phyloP scores from a whole-genome alignment of 306 rosid species.

The Comarum palustre region DNA sequence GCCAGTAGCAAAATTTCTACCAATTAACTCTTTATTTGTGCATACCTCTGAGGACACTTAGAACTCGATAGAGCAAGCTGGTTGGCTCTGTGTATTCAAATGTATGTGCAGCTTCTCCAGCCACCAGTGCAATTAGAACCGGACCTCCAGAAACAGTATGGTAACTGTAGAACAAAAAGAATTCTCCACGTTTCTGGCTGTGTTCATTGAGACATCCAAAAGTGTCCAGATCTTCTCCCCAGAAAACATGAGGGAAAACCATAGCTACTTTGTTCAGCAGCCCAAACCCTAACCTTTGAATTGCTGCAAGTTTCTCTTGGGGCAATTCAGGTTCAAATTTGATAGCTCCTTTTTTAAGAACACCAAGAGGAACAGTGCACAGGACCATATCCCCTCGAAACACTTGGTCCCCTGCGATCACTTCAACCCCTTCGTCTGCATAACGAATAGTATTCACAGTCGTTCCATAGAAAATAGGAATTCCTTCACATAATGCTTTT shows the following conservation, averaged over 20 bases:
- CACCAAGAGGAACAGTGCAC: slow-evolving; percentile 96
- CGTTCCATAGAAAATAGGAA: slow-evolving; percentile 77
- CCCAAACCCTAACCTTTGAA: slow-evolving; percentile 90
- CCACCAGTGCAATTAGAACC: slow-evolving; percentile 78
- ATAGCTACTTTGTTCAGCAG: slow-evolving; percentile 88
- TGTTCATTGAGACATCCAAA: slow-evolving; percentile 83
- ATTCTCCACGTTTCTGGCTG: slow-evolving; percentile 74
- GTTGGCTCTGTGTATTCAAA: slow-evolving; percentile 79
- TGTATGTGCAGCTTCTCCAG: slow-evolving; percentile 92
- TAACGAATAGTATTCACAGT: slow-evolving; percentile 56
- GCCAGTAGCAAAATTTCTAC: background rate
- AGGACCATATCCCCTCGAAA: slow-evolving; percentile 70
- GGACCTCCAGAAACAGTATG: slow-evolving; percentile 97
- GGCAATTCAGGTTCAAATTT: slow-evolving; percentile 80
- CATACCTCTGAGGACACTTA: slow-evolving; percentile 71
- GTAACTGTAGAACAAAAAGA: slow-evolving; percentile 80
- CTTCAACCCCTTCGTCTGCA: slow-evolving; percentile 70
- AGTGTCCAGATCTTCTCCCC: slow-evolving; percentile 95
- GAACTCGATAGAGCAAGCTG: slow-evolving; percentile 60
- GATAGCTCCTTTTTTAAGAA: slow-evolving; percentile 61
- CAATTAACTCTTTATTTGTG: background rate
- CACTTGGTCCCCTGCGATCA: slow-evolving; percentile 64
- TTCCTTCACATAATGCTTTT: slow-evolving; percentile 68
- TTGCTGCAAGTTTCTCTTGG: slow-evolving; percentile 66
- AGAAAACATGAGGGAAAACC: slow-evolving; percentile 86